phyloP scores from a whole-genome alignment of 2,329 filamentous ascomycete genomes.

The Gaeumannomyces sp. region DNA sequence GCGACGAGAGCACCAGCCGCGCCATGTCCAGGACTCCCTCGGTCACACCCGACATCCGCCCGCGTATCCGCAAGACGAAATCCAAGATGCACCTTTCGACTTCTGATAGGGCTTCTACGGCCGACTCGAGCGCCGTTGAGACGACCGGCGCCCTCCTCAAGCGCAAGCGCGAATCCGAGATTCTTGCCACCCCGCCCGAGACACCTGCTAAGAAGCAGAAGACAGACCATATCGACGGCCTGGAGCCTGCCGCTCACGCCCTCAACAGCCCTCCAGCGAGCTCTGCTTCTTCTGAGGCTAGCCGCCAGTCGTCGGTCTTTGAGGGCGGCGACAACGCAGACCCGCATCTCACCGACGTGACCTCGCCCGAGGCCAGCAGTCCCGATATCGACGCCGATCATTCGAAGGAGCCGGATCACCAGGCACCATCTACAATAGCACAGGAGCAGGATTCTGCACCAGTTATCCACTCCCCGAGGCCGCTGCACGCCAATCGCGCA shows the following conservation, averaged over 20 bases:
- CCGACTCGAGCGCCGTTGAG: slow-evolving; percentile 21
- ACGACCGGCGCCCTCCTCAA: slow-evolving; percentile 26
- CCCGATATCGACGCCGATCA: background rate
- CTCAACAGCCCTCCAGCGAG: slow-evolving; percentile 3
- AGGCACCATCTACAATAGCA: background rate
- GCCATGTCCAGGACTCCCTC: slow-evolving; percentile 50
- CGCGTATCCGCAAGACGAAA: slow-evolving; percentile 38
- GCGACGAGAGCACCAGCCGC: slow-evolving; percentile 40
- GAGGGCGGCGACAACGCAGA: slow-evolving; percentile 21
- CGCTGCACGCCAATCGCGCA: slow-evolving; percentile 24
- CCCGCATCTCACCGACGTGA: slow-evolving; percentile 36
- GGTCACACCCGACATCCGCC: slow-evolving; percentile 48
- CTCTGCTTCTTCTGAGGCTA: slow-evolving; percentile 3
- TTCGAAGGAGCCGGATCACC: background rate
- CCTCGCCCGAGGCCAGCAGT: slow-evolving; percentile 35
- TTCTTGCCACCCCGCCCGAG: slow-evolving; percentile 46
- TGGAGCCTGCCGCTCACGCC: background rate
- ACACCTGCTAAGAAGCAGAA: slow-evolving; percentile 49
- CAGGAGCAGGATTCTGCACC: slow-evolving; percentile 37
- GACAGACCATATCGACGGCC: slow-evolving; percentile 19
- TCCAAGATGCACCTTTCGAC: slow-evolving; percentile 13
- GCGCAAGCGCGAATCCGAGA: slow-evolving; percentile 37
- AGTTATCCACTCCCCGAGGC: slow-evolving; percentile 27
- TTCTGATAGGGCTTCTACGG: slow-evolving; percentile 24
- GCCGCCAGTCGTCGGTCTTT: slow-evolving; percentile 24